phyloP scores from a whole-genome alignment of 2,329 filamentous ascomycete species.

The Botrytis elliptica region DNA sequence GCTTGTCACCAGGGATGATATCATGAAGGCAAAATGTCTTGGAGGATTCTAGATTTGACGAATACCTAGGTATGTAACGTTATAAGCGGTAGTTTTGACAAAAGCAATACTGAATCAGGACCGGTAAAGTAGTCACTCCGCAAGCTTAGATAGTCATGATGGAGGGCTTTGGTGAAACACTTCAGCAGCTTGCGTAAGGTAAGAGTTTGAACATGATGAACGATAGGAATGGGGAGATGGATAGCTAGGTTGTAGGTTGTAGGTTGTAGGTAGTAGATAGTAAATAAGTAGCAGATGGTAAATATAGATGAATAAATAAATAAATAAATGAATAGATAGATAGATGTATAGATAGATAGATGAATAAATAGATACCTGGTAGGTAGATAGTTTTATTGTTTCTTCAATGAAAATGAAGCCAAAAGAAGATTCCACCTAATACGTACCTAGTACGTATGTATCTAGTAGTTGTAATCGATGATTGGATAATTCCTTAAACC shows the following conservation, averaged over 20 bases:
- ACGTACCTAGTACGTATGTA: too few relatives aligned
- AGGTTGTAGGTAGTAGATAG: not conserved
- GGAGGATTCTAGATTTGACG: not conserved
- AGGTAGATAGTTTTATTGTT: too few relatives aligned
- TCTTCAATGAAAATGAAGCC: not conserved
- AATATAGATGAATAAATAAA: too few relatives aligned
- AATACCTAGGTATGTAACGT: not conserved
- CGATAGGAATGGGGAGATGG: not conserved
- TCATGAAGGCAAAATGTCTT: not conserved
- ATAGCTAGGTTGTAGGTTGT: not conserved
- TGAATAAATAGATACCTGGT: too few relatives aligned
- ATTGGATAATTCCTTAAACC: not conserved
- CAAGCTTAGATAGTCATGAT: not conserved
- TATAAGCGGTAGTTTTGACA: not conserved
- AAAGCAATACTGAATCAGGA: not conserved
- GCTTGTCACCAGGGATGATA: not conserved
- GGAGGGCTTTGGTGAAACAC: not conserved
- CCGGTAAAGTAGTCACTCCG: not conserved
- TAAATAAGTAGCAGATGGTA: not conserved
- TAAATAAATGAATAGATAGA: too few relatives aligned
- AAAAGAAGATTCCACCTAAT: not conserved
- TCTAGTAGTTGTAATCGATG: too few relatives aligned
- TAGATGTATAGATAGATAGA: not conserved
- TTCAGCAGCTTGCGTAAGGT: not conserved
- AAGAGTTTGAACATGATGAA: not conserved